Base-by-base conservation (phyloP, 345 rosid genomes). In the Arabidopsis suecica region DNA sequence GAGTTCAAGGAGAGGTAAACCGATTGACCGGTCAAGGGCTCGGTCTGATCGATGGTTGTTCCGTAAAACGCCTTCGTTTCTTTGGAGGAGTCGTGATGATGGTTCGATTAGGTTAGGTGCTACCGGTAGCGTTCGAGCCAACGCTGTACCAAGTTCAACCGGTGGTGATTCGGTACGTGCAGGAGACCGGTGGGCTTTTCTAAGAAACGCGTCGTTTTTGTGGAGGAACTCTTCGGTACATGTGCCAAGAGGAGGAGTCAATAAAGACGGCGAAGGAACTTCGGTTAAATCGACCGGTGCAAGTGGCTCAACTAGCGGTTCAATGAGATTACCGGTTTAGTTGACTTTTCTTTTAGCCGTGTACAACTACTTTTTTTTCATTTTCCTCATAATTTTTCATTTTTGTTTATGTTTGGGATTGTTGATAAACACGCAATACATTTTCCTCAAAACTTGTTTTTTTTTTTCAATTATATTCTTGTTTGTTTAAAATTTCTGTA, bases 141-240 rank as follows among this genome's bases (percentile, higher is more conserved):
- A 11, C 33, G 53, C 22, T 67, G 50, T 54, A 65, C 56, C 73
- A 56, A 78, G 5, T 44, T 14, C 65, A 72, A 60, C 77, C 33
- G 78, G 78, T 36, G 74, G 77, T 42, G 81, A 78, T 59, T 72
- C 77, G 18, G 78, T 79, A 48, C 60, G 75, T n/a, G 50, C 20
- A 13, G 77, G 86, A 7, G 96, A 84, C 66, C 82, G 92, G 71
- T 87, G 91, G 96, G 76, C 71, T 20, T 82, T 87, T 18, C 76
- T 67, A 13, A 61, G 45, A 50, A 80, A 82, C 4, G 81, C 89
- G 5, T 83, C 88, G 16, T 81, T 90, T 61, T 54, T 88, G 16
- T 61, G 78, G 11, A 86, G 91, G 69, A 83, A 85, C 36, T 79
- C 89, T 0, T 86, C 97, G 13, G 82, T 61, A 0, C 77, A 72